Evolutionary conservation across 495 filamentous ascomycete species (phyloP).

Genomic region (Darksidea phi): DNA sequence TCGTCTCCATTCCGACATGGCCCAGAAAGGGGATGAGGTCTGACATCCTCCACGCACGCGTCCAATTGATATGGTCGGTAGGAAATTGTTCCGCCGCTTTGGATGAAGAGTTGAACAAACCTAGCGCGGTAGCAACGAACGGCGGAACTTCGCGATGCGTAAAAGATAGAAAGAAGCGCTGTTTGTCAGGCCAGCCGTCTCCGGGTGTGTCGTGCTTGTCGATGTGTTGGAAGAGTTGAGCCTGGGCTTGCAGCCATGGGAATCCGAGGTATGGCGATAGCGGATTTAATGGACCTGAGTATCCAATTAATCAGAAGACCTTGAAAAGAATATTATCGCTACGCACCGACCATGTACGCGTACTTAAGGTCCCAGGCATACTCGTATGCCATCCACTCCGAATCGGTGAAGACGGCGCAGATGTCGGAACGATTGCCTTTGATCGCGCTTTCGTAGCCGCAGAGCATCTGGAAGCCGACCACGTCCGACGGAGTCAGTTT

Average conservation of each 20-base stretch:
- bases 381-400: conserved; percentile 13
- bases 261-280: conserved; percentile 14
- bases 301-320: too few species aligned
- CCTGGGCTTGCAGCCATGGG: conserved; percentile 10
- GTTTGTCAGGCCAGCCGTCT: conserved; percentile 3
- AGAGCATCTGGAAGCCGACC: conserved; percentile 5
- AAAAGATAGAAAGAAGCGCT: conserved; percentile 12
- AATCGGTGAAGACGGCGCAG: conserved; percentile 6
- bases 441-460: conserved; percentile 9
- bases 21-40: conserved; percentile 13
- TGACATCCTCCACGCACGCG: conserved; percentile 9
- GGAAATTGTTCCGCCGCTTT: conserved; percentile 4
- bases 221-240: conserved; percentile 1
- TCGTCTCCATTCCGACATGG: conserved; percentile 7
- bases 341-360: conserved; percentile 10
- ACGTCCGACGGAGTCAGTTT: conserved; percentile 1
- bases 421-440: conserved; percentile 4
- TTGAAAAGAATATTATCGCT: too few species aligned
- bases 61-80: conserved; percentile 12
- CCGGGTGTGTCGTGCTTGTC: not conserved
- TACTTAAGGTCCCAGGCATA: conserved; percentile 15
- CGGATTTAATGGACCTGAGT: conserved; percentile 6
- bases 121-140: conserved; percentile 6
- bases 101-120: conserved; percentile 7
- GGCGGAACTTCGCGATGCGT: conserved; percentile 15